phyloP scores from a whole-genome alignment of 2,329 filamentous ascomycete species.

The Fusarium sp. region DNA sequence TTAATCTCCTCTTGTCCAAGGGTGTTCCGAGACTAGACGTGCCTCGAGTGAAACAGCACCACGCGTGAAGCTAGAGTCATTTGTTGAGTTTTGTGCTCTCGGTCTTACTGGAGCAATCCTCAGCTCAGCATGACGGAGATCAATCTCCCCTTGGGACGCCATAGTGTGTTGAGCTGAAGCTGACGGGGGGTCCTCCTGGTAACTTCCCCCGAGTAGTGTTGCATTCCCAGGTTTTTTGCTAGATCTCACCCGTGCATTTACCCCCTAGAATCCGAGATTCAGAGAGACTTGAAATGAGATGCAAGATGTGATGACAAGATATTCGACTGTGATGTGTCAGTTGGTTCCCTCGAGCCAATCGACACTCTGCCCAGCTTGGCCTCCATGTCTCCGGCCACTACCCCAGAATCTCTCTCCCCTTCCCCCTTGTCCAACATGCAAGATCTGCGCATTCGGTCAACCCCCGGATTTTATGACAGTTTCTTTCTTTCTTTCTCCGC shows the following conservation, averaged over 20 bases:
- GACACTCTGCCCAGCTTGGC: background rate
- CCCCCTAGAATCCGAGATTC: background rate
- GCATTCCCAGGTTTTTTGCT: background rate
- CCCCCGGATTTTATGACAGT: constrained; percentile 11
- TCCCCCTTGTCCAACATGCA: constrained; percentile 25
- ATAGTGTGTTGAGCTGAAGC: constrained; percentile 21
- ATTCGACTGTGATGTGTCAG: background rate
- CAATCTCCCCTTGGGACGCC: constrained; percentile 29
- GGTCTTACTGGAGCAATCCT: background rate
- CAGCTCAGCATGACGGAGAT: background rate
- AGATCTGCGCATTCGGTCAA: constrained; percentile 3
- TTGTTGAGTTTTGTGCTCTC: background rate
- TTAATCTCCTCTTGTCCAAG: constrained; percentile 17
- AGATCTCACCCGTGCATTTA: background rate
- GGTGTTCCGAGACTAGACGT: constrained; percentile 5
- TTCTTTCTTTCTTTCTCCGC: background rate
- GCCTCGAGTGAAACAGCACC: constrained; percentile 6
- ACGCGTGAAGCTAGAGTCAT: background rate
- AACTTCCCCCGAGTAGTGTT: background rate
- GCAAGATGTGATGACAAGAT: background rate
- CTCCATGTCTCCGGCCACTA: constrained; percentile 40
- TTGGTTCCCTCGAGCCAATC: background rate
- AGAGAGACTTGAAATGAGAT: background rate
- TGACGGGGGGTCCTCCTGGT: background rate
- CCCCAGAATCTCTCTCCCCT: constrained; percentile 24